Conservation (phyloP, 495 filamentous ascomycete species). For the Penicillium salamii region DNA sequence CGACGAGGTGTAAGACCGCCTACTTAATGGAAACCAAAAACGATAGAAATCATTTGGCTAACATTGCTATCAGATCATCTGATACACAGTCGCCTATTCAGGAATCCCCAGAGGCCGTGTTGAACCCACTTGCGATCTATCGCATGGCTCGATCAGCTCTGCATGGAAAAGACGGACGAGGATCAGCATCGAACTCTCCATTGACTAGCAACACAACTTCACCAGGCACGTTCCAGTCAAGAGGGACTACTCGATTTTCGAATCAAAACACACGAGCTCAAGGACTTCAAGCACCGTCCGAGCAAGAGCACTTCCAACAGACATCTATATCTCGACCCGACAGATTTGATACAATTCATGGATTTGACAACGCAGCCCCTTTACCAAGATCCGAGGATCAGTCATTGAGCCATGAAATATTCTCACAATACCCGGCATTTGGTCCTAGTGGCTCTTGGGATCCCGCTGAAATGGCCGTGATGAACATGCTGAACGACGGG, state of each 20-base stretch:
- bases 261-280: background rate
- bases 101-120: constrained; percentile 15
- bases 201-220: constrained; percentile 1
- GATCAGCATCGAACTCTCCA: constrained; percentile 2
- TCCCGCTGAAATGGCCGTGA: constrained; percentile 12
- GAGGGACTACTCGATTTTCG: background rate
- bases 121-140: constrained; percentile 23
- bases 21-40: too few species aligned
- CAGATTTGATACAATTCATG: background rate
- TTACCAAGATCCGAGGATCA: background rate
- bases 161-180: constrained; percentile 9
- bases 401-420: background rate
- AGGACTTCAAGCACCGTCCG: background rate
- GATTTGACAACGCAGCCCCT: background rate
- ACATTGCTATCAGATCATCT: background rate
- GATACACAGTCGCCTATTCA: constrained; percentile 9
- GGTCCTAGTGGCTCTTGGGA: constrained; percentile 10
- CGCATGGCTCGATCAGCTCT: constrained; percentile 23
- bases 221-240: background rate
- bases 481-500: constrained; percentile 17
- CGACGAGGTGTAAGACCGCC: constrained; percentile 5
- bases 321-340: background rate
- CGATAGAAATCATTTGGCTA: too few species aligned
- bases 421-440: background rate
- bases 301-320: background rate